phyloP scores from a whole-genome alignment of 139 green algal species.

The Volvox reticuliferus region DNA sequence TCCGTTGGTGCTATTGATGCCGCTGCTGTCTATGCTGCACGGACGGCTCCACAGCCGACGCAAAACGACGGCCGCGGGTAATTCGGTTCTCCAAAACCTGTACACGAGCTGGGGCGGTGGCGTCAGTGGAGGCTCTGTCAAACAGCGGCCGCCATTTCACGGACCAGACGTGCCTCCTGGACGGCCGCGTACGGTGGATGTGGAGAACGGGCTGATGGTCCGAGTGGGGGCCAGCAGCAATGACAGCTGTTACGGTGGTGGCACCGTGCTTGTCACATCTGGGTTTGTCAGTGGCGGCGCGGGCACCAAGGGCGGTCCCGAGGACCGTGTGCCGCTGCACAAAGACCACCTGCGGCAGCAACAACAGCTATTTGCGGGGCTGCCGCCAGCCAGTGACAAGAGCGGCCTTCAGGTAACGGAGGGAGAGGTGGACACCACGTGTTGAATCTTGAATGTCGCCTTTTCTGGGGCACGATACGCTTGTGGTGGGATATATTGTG shows the following conservation, averaged over 20 bases:
- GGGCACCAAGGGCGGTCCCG: neutral
- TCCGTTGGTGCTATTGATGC: neutral
- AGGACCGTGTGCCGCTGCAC: neutral
- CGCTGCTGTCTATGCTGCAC: neutral
- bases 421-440: too few relatives aligned
- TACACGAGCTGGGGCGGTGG: neutral
- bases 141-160: neutral
- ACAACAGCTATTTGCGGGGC: neutral
- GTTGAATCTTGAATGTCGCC: neutral
- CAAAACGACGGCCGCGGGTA: neutral
- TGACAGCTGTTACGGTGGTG: neutral
- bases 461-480: neutral
- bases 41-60: neutral
- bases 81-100: neutral
- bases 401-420: neutral
- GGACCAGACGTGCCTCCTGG: neutral
- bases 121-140: neutral
- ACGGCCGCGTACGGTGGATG: neutral
- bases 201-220: neutral
- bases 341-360: neutral
- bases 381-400: neutral
- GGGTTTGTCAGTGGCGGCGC: neutral
- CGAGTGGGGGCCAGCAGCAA: neutral
- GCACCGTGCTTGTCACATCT: neutral
- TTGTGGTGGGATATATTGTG: neutral